Percentiles rank a stretch among this genome's conserved stretches.
These are phyloP conservation scores for Fusarium cyanostomum DNA, from an alignment of 2,329 filamentous ascomycete genomes.

Conservation along the genomic window DNA sequence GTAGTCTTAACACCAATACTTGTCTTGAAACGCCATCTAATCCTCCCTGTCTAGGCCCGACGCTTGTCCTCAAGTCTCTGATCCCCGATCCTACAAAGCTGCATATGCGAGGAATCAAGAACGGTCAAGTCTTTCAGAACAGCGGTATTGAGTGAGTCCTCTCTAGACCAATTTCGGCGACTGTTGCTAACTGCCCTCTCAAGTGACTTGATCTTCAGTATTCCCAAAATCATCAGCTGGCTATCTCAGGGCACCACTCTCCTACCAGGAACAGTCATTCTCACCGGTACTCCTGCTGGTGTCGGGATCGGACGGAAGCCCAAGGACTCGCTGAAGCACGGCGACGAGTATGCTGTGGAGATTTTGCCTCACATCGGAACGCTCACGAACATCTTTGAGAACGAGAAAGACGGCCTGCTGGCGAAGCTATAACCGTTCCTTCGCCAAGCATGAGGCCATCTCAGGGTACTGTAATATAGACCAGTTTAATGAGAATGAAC, in stretches of 20 bases:
- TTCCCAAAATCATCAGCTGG: conserved; percentile 67
- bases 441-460: no score
- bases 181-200: background rate
- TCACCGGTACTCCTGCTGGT: conserved; percentile 74
- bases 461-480: no score
- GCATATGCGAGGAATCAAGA: conserved; percentile 64
- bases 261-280: conserved; percentile 69
- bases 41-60: conserved; percentile 61
- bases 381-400: conserved; percentile 48
- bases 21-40: background rate
- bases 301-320: conserved; percentile 76
- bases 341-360: conserved; percentile 63
- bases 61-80: conserved; percentile 67
- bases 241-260: conserved; percentile 69
- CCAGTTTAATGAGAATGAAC: no score
- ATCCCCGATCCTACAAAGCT: conserved; percentile 67
- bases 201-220: conserved; percentile 69
- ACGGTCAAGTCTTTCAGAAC: conserved; percentile 53
- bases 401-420: conserved; percentile 32
- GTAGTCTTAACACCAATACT: background rate
- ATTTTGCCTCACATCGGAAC: conserved; percentile 55
- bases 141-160: conserved; percentile 40
- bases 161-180: no score
- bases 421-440: conserved; percentile 14
- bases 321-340: conserved; percentile 72